These are phyloP conservation scores for Penicillium sp. DNA, from an alignment of 2,329 filamentous ascomycete genomes.

Conservation along the genomic window DNA sequence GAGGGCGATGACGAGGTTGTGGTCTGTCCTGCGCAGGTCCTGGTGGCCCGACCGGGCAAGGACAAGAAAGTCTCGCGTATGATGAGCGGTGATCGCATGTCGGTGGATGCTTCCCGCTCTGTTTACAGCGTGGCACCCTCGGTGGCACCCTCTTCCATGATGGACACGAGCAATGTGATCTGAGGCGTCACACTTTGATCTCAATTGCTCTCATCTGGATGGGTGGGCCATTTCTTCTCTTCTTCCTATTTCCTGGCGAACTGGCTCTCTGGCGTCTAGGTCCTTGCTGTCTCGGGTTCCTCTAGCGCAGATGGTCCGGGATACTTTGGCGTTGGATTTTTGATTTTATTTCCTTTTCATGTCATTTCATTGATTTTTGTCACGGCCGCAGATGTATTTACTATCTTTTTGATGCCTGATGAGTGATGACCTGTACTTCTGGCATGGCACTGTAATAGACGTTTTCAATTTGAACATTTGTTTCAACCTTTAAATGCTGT, in stretches of 20 bases:
- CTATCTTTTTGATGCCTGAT: constrained; percentile 28
- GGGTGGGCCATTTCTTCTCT: constrained; percentile 1
- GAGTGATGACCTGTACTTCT: constrained; percentile 27
- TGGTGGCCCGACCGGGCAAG: constrained; percentile 58
- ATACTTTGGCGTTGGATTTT: constrained; percentile 8
- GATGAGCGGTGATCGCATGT: constrained; percentile 41
- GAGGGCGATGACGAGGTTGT: constrained; percentile 91
- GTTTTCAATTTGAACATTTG: constrained; percentile 2
- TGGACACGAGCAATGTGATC: constrained; percentile 43
- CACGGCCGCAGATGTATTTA: constrained; percentile 21
- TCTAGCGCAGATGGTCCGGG: constrained; percentile 4
- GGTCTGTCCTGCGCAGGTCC: constrained; percentile 88
- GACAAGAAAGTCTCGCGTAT: constrained; percentile 38
- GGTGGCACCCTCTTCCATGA: constrained; percentile 39
- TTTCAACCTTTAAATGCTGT: too few relatives aligned
- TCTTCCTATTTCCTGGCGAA: constrained; percentile 8
- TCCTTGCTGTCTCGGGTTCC: constrained; percentile 6
- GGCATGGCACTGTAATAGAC: constrained; percentile 23
- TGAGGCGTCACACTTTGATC: constrained; percentile 40
- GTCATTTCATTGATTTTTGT: constrained; percentile 7
- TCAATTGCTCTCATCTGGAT: constrained; percentile 10
- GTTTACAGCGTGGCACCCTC: constrained; percentile 41
- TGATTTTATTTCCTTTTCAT: constrained; percentile 11
- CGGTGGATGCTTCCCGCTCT: constrained; percentile 36
- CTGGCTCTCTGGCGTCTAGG: constrained; percentile 10